Percentiles rank a stretch among this genome's conserved stretches.
Evolutionary conservation across 257 asterid species (phyloP).

Genomic region (Haberlea rhodopensis): DNA sequence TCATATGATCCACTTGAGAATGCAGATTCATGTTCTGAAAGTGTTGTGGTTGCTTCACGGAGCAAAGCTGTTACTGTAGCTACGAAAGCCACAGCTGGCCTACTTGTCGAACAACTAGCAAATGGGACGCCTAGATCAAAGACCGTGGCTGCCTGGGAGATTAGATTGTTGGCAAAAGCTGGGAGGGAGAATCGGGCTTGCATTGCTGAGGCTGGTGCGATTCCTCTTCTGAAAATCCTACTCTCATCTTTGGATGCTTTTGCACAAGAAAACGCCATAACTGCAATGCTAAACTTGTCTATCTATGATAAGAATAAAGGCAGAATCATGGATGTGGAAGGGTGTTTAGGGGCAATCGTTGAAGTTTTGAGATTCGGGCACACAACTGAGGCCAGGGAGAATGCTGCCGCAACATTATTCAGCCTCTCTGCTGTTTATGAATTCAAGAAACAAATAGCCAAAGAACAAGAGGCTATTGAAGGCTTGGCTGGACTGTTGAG

Average conservation of each 20-base stretch:
- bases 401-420: constrained; percentile 90
- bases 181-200: constrained; percentile 72
- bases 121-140: constrained; percentile 61
- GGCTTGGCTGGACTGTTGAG: constrained; percentile 59
- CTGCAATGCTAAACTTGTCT: constrained; percentile 83
- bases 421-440: constrained; percentile 90
- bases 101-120: constrained; percentile 61
- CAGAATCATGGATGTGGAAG: constrained; percentile 71
- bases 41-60: constrained; percentile 33
- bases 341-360: constrained; percentile 67
- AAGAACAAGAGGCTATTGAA: constrained; percentile 70
- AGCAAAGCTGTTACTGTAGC: constrained; percentile 70
- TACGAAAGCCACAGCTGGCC: constrained; percentile 61
- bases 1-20: constrained; percentile 56
- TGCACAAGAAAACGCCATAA: constrained; percentile 87
- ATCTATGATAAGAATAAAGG: constrained; percentile 72
- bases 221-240: constrained; percentile 58
- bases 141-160: constrained; percentile 73
- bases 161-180: constrained; percentile 71
- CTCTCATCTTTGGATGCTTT: constrained; percentile 54
- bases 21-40: constrained; percentile 41
- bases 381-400: constrained; percentile 82
- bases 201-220: constrained; percentile 82
- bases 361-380: constrained; percentile 62
- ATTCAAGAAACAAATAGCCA: constrained; percentile 66